Percentiles rank a stretch among this genome's conserved stretches.
Conservation (phyloP, 179 eudicot genomes). For the Beta macrorhiza region DNA sequence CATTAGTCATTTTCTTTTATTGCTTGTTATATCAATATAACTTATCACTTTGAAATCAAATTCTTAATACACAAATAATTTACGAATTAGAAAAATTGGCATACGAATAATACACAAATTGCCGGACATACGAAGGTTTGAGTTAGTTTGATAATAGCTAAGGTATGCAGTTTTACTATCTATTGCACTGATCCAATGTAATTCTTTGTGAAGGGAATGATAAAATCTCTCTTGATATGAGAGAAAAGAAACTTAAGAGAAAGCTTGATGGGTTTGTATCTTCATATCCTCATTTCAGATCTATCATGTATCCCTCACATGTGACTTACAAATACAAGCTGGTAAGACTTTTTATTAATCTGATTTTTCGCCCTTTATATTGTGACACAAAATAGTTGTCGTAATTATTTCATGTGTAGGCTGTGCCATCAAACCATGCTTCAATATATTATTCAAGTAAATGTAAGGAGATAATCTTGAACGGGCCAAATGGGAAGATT, state of each 20-base stretch:
- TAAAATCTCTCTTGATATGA: neutral
- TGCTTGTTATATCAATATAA: no score
- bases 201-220: neutral
- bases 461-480: neutral
- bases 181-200: neutral
- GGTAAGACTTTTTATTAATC: neutral
- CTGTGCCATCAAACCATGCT: neutral
- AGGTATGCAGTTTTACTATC: neutral
- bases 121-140: no score
- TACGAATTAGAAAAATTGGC: no score
- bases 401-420: neutral
- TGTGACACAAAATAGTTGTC: no score
- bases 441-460: neutral
- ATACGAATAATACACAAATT: no score
- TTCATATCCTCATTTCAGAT: slow-evolving; percentile 7
- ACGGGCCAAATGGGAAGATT: neutral
- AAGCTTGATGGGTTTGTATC: neutral
- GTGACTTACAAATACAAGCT: neutral
- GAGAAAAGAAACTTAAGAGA: neutral
- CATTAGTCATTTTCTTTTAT: no score
- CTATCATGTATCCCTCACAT: neutral
- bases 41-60: no score
- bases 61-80: no score
- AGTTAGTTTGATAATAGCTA: no score
- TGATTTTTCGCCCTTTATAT: neutral